These are phyloP conservation scores for Nitzschia inconspicua DNA, from an alignment of 108 stramenopile species.

Conservation along the genomic window DNA sequence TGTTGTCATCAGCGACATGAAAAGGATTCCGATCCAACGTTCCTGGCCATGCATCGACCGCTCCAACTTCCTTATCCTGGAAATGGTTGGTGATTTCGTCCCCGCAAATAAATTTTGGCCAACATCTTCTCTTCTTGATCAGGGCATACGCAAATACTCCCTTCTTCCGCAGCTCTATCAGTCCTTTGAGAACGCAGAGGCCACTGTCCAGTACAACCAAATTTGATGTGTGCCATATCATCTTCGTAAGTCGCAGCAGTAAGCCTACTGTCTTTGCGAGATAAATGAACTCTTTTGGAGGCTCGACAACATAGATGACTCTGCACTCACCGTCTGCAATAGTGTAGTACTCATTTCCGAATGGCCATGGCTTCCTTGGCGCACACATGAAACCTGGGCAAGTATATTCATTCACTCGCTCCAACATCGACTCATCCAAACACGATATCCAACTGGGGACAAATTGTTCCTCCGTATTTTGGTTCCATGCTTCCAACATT, in stretches of 20 bases:
- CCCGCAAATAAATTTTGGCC: too few species aligned
- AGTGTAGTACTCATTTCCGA: too few species aligned
- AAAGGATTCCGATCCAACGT: too few species aligned
- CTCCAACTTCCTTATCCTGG: too few species aligned
- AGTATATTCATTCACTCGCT: not conserved
- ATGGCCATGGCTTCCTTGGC: too few species aligned
- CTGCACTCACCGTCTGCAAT: not conserved
- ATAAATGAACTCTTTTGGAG: too few species aligned
- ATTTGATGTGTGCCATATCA: conserved; percentile 18
- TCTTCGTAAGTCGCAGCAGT: conserved; percentile 16
- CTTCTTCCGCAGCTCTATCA: conserved; percentile 19
- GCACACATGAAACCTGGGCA: too few species aligned
- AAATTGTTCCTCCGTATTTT: conserved; percentile 9
- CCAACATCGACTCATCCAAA: conserved; percentile 25
- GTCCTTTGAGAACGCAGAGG: conserved; percentile 33
- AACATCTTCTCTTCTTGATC: too few species aligned
- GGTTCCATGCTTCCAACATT: conserved; percentile 22
- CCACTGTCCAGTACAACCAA: conserved; percentile 32
- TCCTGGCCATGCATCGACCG: too few species aligned
- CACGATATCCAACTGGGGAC: conserved; percentile 21
- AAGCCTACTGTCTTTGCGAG: conserved; percentile 21
- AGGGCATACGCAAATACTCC: conserved; percentile 45
- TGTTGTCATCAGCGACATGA: too few species aligned
- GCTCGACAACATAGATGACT: not conserved
- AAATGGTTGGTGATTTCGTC: too few species aligned